Evolutionary conservation across 306 rosid genomes (phyloP), one percentile per base, ranked within the genome.

Genomic region (Trifolium pratense): DNA sequence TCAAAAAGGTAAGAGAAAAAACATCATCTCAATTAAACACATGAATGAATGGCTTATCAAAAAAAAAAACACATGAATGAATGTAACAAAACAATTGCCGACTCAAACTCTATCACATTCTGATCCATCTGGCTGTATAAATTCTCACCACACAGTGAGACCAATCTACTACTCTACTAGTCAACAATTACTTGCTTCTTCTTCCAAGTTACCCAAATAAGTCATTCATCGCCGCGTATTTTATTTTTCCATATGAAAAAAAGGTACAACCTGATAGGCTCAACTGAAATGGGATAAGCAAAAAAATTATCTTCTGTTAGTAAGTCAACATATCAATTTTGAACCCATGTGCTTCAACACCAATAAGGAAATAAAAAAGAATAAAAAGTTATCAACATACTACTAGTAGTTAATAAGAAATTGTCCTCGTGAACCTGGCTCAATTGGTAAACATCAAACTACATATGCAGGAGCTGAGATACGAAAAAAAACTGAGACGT

Each of bases 91-190:
- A 67, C 63, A 67, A 32, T 66, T 58, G 78, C 82, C 61, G 9
- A 66, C 75, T 36, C 82, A 77, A 36, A 73, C 63, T 79, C 75
- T 57, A 53, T 71, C 63, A 71, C 21, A 71, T 62, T 71, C n/a
- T 78, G 23, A 40, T 52, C 68, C 65, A 21, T 53, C 17, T 42
- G 15, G 5, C 5, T 23, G 25, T 56, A 58, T 49, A 17, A 67
- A 79, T 39, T 37, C 52, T 49, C 66, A 74, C 79, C 79, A 59
- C 75, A 79, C 71, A 66, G 20, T 31, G 0, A 17, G 10, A 62
- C 56, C 32, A 70, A 48, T 40, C 6, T 36, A 36, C 32, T 31
- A 31, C n/a, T 39, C 49, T 53, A 56, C 53, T 31, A 51, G 58
- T 75, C 72, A 69, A 72, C 78, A 78, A 74, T 57, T 57, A 3